Base-by-base conservation (phyloP, 1,284 basidiomycete species). In the Pseudozyma pruni region DNA sequence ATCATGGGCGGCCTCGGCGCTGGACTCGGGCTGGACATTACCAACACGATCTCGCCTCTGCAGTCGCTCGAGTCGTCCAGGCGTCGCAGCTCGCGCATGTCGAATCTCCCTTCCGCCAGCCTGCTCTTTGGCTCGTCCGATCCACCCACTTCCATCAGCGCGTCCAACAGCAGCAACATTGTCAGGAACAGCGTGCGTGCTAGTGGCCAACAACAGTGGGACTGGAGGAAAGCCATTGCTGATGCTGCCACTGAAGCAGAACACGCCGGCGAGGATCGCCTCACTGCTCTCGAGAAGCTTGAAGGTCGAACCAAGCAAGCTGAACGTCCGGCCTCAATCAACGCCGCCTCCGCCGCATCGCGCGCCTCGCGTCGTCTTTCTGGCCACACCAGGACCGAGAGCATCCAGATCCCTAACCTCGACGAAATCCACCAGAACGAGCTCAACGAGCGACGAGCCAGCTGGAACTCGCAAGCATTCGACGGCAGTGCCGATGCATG, bases 261-360 rank as follows among this genome's bases (percentile, higher is more conserved):
- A 16, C 66, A 69, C 40, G 60, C 59, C 27, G 62, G 48, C 8
- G 47, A 72, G 16, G 67, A 63, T 19, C 71, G 76, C 29, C 62
- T 74, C 23, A 74, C 75, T n/a, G 76, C 76, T 5, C 57, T 79
- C 16, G 76, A 79, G 25, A 79, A 79, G 61, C 74, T 79, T 38
- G 76, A 79, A 46, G 76, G 76, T 8, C 57, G 69, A 11, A 34
- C 40, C 20, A 29, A 27, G 22, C 11, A 6, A 6, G 9, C 25
- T 7, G 55, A 56, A 16, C 41, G 39, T 9, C 37, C 59, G 9
- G 40, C 56, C 13, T 58, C 57, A 16, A 38, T 29, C 23, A 20
- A 25, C 4, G 11, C 31, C 17, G 39, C 53, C 4, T 8, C 31
- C 17, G 39, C 53, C 0, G 35, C 41, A 17, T 49, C 44, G 37